Evolutionary conservation across 1,284 basidiomycete genomes (phyloP), one percentile per base, ranked within the genome.

Genomic region (Gomphus bonarii): DNA sequence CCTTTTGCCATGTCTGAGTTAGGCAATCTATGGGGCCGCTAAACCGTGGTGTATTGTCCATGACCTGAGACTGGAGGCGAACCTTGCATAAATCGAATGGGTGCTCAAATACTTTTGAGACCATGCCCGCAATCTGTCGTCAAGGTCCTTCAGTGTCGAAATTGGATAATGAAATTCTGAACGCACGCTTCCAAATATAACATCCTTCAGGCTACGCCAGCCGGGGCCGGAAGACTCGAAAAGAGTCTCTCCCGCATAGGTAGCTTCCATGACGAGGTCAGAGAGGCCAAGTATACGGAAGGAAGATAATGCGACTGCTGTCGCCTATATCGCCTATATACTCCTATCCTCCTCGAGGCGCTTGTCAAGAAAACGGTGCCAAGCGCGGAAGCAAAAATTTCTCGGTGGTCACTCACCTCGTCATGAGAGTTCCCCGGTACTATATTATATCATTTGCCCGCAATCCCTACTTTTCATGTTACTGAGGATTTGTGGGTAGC

Each of bases 21-120:
- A 94, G 77, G 69, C 91, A 93, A 70, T 93, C 89, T 47, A 88
- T 67, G 0, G 89, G 89, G 0, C 91, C 91, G 22, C 72, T 79
- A 70, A 91, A 94, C 18, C 83, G 77, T 35, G 82, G 76, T 9
- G 81, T 77, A 16, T 76, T 70, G 64, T 91, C 87, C 43, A 91
- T 77, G 4, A 90, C 87, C 68, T 92, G 90, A 12, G 85, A 80
- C 70, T 93, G 90, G 20, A 94, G 74, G 55, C 89, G 79, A 61
- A 91, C 90, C 72, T 91, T 90, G 61, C 87, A 85, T 38, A 91
- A 75, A 72, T 92, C 90, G 66, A 91, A 90, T 1, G 89, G 89
- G 64, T 91, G 88, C 70, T 92, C 90, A 63, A 92, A 85, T 18
- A 91, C 76, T 71, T 91, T 90, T 35, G 88, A 85, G 10, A 79